Percentiles rank a stretch among this genome's conserved stretches.
phyloP scores from a whole-genome alignment of 257 asterid genomes.

The Osmanthus fragrans region DNA sequence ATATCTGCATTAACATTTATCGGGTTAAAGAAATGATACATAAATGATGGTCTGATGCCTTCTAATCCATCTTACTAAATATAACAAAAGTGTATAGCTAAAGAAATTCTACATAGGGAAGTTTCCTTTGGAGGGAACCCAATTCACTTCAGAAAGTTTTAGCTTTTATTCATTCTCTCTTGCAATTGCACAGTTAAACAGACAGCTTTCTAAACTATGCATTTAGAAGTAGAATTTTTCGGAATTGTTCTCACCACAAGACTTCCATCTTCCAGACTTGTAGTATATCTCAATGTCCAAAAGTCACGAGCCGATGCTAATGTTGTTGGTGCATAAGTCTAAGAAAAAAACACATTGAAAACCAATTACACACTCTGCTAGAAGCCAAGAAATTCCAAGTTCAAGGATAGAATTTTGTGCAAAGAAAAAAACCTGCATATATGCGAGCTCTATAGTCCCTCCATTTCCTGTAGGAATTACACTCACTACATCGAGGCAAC shows the following conservation, averaged over 20 bases:
- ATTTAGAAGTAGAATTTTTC: neutral
- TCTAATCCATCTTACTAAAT: neutral
- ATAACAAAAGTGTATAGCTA: neutral
- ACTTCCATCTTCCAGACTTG: conserved; percentile 88
- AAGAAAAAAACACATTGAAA: conserved; percentile 7
- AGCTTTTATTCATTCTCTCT: neutral
- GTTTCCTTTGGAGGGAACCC: neutral
- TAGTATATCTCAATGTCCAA: conserved; percentile 86
- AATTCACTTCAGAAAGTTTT: neutral
- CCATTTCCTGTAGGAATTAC: conserved; percentile 89
- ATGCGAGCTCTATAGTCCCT: conserved; percentile 83
- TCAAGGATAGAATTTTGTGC: neutral
- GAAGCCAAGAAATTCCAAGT: neutral
- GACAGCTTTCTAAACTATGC: neutral
- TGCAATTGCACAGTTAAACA: neutral
- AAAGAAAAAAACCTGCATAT: conserved; percentile 67
- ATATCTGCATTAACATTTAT: conserved; percentile 49
- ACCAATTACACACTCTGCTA: neutral
- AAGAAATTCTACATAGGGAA: too few species aligned
- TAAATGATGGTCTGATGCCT: neutral
- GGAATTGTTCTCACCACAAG: conserved; percentile 62
- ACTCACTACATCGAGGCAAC: conserved; percentile 70
- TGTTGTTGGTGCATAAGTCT: conserved; percentile 94
- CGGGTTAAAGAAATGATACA: neutral
- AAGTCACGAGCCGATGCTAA: conserved; percentile 94